phyloP scores from a whole-genome alignment of 2,329 filamentous ascomycete genomes.

The Diplodia seriata region DNA sequence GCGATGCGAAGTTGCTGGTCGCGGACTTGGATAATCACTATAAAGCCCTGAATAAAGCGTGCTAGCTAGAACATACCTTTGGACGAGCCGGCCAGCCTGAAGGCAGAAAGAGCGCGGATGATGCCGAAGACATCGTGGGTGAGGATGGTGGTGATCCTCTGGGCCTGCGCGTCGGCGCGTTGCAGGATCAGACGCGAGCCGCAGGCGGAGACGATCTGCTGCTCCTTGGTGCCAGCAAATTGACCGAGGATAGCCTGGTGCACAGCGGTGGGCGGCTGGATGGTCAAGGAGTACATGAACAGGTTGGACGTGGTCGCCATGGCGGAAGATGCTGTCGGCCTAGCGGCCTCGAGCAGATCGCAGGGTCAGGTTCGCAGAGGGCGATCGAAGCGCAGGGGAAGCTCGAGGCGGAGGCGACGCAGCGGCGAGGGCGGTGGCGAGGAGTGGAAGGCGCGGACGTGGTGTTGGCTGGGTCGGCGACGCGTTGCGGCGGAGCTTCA shows the following conservation, averaged over 20 bases:
- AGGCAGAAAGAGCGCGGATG: slow-evolving; percentile 85
- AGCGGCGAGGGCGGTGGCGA: slow-evolving; percentile 1
- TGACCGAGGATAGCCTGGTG: slow-evolving; percentile 92
- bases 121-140: slow-evolving; percentile 97
- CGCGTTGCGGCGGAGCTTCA: slow-evolving; percentile 27
- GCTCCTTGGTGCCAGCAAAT: slow-evolving; percentile 94
- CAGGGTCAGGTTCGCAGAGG: slow-evolving; percentile 1
- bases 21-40: slow-evolving; percentile 56
- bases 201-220: slow-evolving; percentile 93
- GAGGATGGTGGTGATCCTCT: slow-evolving; percentile 83
- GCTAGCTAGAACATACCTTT: slow-evolving; percentile 76
- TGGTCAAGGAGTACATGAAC: slow-evolving; percentile 97
- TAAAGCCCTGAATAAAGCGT: slow-evolving; percentile 45
- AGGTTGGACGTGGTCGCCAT: slow-evolving; percentile 99
- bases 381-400: slow-evolving; percentile 2
- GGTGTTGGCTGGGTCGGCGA: slow-evolving; percentile 12
- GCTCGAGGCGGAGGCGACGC: slow-evolving; percentile 19
- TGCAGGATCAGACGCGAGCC: slow-evolving; percentile 89
- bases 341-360: slow-evolving; percentile 33
- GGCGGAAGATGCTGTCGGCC: slow-evolving; percentile 48
- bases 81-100: slow-evolving; percentile 88
- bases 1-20: slow-evolving; percentile 42
- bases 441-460: slow-evolving; percentile 2
- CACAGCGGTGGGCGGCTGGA: slow-evolving; percentile 88
- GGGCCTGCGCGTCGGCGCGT: slow-evolving; percentile 82